A percentile compares a stretch with the other conserved stretches of the same genome.
phyloP scores from a whole-genome alignment of 768 basidiomycete species.

The Calocera cornea region DNA sequence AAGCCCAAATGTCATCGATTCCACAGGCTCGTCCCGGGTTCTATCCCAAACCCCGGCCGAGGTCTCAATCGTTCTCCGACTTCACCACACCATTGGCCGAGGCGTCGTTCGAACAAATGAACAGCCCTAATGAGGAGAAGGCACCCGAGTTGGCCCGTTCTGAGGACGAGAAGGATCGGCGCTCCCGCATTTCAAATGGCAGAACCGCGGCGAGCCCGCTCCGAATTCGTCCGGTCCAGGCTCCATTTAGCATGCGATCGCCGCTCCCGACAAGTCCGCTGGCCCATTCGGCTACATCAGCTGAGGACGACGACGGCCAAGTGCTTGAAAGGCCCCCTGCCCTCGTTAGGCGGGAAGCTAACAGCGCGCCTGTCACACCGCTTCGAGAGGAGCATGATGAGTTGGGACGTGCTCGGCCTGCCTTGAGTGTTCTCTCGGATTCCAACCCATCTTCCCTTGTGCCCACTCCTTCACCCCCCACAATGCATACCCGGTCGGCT shows the following conservation, averaged over 20 bases:
- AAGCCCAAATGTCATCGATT: neutral
- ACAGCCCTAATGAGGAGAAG: neutral
- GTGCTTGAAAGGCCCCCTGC: neutral
- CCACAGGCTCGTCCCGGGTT: neutral
- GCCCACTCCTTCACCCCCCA: neutral
- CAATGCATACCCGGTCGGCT: constrained; percentile 17
- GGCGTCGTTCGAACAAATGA: neutral
- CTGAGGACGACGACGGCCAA: neutral
- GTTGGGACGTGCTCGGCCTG: neutral
- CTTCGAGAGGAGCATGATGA: neutral
- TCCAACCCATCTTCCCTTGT: neutral
- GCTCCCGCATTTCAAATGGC: neutral
- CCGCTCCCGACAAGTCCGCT: neutral
- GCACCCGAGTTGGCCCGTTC: neutral
- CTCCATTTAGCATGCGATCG: neutral
- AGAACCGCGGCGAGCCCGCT: neutral
- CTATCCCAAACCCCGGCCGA: constrained; percentile 30
- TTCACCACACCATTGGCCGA: constrained; percentile 23
- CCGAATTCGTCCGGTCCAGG: neutral
- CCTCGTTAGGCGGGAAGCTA: neutral
- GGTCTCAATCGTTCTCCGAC: constrained; percentile 64
- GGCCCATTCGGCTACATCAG: neutral
- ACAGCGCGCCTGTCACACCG: neutral
- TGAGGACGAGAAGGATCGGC: neutral
- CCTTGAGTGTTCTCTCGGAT: neutral